Percentiles rank a stretch among this genome's conserved stretches.
phyloP scores from a whole-genome alignment of 2,329 filamentous ascomycete genomes.

The Helotiales sp. region DNA sequence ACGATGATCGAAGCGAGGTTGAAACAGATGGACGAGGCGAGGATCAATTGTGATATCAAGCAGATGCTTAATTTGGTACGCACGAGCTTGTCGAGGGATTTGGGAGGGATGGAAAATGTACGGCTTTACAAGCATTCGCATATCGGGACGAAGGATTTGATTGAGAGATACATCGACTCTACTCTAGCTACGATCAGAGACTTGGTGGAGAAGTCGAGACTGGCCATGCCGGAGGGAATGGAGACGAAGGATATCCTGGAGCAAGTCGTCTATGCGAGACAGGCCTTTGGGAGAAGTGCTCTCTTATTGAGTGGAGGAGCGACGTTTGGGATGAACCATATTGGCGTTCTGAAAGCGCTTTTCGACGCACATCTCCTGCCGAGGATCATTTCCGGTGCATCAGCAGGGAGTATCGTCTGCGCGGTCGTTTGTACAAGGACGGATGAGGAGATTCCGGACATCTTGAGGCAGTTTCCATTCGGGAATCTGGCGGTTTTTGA shows the following conservation, averaged over 20 bases:
- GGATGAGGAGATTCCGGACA: slow-evolving; percentile 60
- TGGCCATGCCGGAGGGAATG: slow-evolving; percentile 50
- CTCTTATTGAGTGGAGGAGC: slow-evolving; percentile 68
- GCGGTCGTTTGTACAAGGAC: slow-evolving; percentile 63
- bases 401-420: slow-evolving; percentile 69
- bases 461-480: slow-evolving; percentile 59
- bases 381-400: slow-evolving; percentile 67
- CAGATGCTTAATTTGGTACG: slow-evolving; percentile 80
- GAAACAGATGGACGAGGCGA: slow-evolving; percentile 71
- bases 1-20: slow-evolving; percentile 69
- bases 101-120: slow-evolving; percentile 84
- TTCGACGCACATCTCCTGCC: slow-evolving; percentile 63
- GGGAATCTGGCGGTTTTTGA: slow-evolving; percentile 66
- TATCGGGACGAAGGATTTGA: slow-evolving; percentile 81
- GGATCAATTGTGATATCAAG: slow-evolving; percentile 68
- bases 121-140: slow-evolving; percentile 82
- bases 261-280: slow-evolving; percentile 58
- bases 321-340: slow-evolving; percentile 72
- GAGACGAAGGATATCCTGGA: slow-evolving; percentile 56
- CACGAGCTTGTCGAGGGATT: slow-evolving; percentile 74
- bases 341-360: slow-evolving; percentile 68
- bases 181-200: slow-evolving; percentile 72
- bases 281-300: slow-evolving; percentile 66
- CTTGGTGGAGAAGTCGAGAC: slow-evolving; percentile 61
- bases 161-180: slow-evolving; percentile 84